Conservation (phyloP, 2,329 filamentous ascomycete species). For the Paecilomyces niveus region DNA sequence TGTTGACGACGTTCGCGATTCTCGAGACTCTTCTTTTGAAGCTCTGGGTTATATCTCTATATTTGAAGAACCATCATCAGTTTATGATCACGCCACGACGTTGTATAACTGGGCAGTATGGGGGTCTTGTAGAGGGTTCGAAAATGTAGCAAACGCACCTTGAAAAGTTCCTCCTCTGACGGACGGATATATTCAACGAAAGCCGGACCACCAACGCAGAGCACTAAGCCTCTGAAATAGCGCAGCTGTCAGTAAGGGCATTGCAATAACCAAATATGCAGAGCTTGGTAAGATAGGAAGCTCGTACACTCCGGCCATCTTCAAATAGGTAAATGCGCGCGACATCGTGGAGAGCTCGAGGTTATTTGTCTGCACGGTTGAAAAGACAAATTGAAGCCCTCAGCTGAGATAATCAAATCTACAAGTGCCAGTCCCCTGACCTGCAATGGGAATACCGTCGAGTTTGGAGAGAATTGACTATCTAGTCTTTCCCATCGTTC, state of each 20-base stretch:
- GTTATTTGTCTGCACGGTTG: background rate
- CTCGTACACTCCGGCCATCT: slow-evolving; percentile 64
- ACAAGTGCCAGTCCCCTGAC: background rate
- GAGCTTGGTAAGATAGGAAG: slow-evolving; percentile 7
- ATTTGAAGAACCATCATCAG: background rate
- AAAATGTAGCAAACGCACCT: slow-evolving; percentile 30
- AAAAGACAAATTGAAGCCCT: background rate
- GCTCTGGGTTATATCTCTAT: slow-evolving; percentile 81
- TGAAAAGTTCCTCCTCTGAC: slow-evolving; percentile 84
- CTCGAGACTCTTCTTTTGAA: slow-evolving; percentile 83
- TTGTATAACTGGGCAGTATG: background rate
- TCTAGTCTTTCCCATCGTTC: background rate
- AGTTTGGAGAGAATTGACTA: background rate
- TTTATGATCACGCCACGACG: background rate
- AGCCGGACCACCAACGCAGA: slow-evolving; percentile 78
- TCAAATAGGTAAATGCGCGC: slow-evolving; percentile 46
- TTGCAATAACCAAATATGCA: background rate
- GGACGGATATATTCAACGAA: slow-evolving; percentile 67
- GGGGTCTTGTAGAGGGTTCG: background rate
- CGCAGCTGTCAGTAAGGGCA: slow-evolving; percentile 1
- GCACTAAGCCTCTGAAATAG: slow-evolving; percentile 54
- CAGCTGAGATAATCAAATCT: background rate
- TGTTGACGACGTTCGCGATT: slow-evolving; percentile 66
- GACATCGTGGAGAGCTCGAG: slow-evolving; percentile 31
- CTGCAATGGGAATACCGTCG: background rate